These are phyloP conservation scores for Beauveria varroae DNA, from an alignment of 2,329 filamentous ascomycete species.

Conservation along the genomic window DNA sequence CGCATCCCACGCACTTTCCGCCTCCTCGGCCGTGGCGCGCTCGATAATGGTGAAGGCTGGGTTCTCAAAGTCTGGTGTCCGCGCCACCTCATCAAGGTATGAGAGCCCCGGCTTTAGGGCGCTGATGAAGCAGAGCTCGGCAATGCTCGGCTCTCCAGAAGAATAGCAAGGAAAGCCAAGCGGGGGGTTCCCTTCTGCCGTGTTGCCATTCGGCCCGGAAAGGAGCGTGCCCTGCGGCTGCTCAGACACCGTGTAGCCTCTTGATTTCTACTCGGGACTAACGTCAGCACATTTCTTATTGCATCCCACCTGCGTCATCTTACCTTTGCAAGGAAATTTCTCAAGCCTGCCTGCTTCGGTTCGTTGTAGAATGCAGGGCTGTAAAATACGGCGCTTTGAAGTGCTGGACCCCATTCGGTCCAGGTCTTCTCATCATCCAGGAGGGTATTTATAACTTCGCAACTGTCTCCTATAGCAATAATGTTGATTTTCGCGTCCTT, in stretches of 20 bases:
- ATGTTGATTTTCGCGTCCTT: conserved; percentile 55
- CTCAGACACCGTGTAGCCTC: conserved; percentile 51
- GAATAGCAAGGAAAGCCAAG: conserved; percentile 62
- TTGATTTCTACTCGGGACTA: conserved; percentile 38
- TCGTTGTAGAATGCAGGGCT: conserved; percentile 39
- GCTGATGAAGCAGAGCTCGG: conserved; percentile 55
- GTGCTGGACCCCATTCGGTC: conserved; percentile 31
- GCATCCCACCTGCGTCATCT: conserved; percentile 14
- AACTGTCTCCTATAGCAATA: conserved; percentile 62
- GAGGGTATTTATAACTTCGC: conserved; percentile 48
- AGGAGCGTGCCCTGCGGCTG: conserved; percentile 46
- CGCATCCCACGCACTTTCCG: conserved; percentile 24
- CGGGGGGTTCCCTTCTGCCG: conserved; percentile 30
- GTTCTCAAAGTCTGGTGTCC: conserved; percentile 31
- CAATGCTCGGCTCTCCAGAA: conserved; percentile 51
- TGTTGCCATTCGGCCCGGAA: conserved; percentile 43
- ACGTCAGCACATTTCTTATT: conserved; percentile 18
- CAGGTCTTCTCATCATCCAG: conserved; percentile 50
- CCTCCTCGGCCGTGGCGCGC: conserved; percentile 14
- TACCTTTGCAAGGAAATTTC: conserved; percentile 44
- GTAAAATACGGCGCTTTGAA: conserved; percentile 43
- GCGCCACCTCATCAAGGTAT: conserved; percentile 54
- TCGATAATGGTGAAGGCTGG: conserved; percentile 26
- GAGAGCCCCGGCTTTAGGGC: conserved; percentile 46
- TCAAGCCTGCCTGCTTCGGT: conserved; percentile 26